These are phyloP conservation scores for Rhodamnia argentea DNA, from an alignment of 345 rosid species.

Conservation along the genomic window DNA sequence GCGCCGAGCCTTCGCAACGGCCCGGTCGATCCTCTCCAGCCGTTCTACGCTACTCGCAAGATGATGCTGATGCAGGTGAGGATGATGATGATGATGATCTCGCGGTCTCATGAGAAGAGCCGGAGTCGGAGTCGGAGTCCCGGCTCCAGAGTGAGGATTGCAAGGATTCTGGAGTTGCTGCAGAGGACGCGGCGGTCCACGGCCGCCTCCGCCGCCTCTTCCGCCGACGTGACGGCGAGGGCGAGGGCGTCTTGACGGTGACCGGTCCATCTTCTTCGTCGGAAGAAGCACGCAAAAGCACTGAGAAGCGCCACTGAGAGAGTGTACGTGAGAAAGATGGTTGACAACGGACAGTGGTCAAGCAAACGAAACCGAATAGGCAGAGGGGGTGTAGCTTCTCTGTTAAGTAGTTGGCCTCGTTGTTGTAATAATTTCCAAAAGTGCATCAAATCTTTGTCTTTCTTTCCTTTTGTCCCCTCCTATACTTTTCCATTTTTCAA, in stretches of 20 bases:
- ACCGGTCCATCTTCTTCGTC: background rate
- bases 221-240: background rate
- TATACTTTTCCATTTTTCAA: background rate
- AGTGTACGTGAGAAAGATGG: background rate
- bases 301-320: background rate
- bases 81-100: background rate
- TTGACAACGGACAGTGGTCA: background rate
- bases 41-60: background rate
- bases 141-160: background rate
- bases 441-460: background rate
- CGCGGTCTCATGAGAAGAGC: background rate
- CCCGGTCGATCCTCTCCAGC: conserved; percentile 21
- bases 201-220: background rate
- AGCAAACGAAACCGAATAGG: background rate
- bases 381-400: background rate
- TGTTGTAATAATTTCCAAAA: accelerated
- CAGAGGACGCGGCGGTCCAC: background rate
- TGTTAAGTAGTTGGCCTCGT: background rate
- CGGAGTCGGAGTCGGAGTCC: background rate
- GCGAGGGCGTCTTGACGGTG: no score
- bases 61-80: background rate
- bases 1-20: conserved; percentile 32
- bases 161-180: background rate
- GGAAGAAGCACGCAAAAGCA: background rate
- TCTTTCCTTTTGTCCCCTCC: background rate